A percentile compares a stretch with the other conserved stretches of the same genome.
Conservation (phyloP, 1,284 basidiomycete species). For the Irpex sp. region DNA sequence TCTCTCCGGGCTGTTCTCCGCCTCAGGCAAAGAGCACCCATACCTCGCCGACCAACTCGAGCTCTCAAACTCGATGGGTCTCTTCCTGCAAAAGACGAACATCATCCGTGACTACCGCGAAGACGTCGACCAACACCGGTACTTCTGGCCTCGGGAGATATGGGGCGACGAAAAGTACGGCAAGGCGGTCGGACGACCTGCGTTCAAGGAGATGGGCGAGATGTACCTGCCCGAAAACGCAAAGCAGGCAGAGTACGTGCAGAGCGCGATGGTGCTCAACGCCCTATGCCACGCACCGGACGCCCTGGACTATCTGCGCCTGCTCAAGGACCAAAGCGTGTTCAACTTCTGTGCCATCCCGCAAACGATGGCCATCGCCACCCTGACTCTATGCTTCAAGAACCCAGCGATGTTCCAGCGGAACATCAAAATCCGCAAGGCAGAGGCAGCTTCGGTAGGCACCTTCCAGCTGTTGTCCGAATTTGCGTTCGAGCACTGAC, state of each 20-base stretch:
- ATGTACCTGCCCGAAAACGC: constrained; percentile 51
- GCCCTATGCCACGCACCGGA: constrained; percentile 83
- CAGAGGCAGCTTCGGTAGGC: constrained; percentile 73
- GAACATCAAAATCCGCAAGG: constrained; percentile 96
- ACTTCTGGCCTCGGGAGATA: constrained; percentile 95
- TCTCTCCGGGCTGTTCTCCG: constrained; percentile 84
- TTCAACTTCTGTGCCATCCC: constrained; percentile 98
- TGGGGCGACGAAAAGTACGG: constrained; percentile 68
- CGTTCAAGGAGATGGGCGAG: constrained; percentile 63
- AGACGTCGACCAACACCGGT: constrained; percentile 81
- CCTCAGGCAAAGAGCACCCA: constrained; percentile 78
- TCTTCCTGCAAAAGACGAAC: constrained; percentile 97
- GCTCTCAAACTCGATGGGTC: constrained; percentile 93
- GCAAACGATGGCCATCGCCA: constrained; percentile 95
- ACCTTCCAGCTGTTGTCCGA: neutral
- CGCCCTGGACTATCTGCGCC: constrained; percentile 83
- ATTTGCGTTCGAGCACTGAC: neutral
- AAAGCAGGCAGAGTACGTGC: constrained; percentile 68
- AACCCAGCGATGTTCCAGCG: constrained; percentile 85
- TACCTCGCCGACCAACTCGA: constrained; percentile 82
- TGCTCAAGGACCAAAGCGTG: constrained; percentile 87
- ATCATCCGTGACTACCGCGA: constrained; percentile 96
- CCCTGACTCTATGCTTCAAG: constrained; percentile 88
- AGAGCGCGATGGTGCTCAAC: constrained; percentile 88
- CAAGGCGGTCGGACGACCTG: constrained; percentile 18